Percentiles rank a stretch among this genome's conserved stretches.
Conservation (phyloP, 2,329 filamentous ascomycete genomes). For the Microdochium bolleyi region DNA sequence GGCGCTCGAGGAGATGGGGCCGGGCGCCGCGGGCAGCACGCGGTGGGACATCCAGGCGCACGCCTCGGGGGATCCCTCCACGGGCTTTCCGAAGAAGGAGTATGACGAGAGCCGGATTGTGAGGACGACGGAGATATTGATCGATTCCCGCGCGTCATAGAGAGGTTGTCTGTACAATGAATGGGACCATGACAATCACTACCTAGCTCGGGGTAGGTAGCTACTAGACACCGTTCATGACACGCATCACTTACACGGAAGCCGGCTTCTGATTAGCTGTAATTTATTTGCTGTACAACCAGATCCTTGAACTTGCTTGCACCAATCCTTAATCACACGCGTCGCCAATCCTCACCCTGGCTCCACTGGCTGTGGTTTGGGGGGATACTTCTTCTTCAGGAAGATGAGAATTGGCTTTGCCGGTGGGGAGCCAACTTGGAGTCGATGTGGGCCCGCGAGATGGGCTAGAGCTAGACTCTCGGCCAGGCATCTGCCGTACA, state of each 20-base stretch:
- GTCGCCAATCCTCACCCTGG: neutral
- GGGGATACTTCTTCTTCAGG: neutral
- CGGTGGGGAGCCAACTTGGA: neutral
- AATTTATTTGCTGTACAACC: neutral
- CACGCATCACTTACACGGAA: neutral
- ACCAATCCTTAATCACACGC: neutral
- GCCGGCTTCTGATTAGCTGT: neutral
- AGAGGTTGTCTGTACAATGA: neutral
- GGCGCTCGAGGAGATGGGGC: conserved; percentile 10
- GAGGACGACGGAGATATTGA: conserved; percentile 3
- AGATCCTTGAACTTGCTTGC: neutral
- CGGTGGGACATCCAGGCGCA: conserved; percentile 3
- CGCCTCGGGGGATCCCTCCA: conserved; percentile 1
- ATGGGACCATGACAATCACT: neutral
- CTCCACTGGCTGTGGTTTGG: neutral
- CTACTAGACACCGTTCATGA: neutral
- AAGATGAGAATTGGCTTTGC: neutral
- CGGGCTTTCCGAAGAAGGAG: neutral
- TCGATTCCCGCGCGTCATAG: neutral
- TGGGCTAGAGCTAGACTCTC: neutral
- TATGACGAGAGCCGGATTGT: conserved; percentile 2
- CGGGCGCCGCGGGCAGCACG: neutral
- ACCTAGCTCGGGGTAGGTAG: neutral
- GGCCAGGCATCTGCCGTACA: neutral
- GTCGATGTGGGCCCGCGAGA: too few relatives aligned